phyloP scores from a whole-genome alignment of 345 rosid genomes.

The Euphorbia pulcherrima region DNA sequence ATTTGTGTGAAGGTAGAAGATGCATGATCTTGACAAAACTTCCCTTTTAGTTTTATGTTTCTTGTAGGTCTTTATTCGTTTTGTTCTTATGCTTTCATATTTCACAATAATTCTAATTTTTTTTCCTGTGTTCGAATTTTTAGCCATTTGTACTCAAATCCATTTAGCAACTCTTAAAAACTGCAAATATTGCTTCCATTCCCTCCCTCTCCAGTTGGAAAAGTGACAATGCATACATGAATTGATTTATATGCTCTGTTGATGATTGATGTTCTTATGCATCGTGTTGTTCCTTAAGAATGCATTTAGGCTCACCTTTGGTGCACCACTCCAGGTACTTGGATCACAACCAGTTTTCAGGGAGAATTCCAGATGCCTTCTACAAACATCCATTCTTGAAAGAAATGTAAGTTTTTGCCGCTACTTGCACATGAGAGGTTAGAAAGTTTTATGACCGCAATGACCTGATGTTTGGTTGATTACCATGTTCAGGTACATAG shows the following conservation, averaged over 20 bases:
- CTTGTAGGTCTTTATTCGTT: background rate
- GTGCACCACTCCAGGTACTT: constrained; percentile 51
- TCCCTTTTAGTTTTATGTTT: background rate
- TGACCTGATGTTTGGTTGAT: constrained; percentile 9
- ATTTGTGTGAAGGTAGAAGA: constrained; percentile 7
- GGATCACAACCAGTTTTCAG: constrained; percentile 75
- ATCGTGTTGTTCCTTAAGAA: background rate
- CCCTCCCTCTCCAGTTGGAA: background rate
- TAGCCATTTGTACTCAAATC: background rate
- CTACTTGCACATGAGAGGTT: background rate
- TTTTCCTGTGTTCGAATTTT: background rate
- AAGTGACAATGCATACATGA: background rate
- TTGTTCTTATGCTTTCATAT: background rate
- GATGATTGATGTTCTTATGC: background rate
- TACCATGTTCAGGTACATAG: constrained; percentile 50
- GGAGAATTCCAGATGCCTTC: constrained; percentile 61
- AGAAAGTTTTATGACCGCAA: background rate
- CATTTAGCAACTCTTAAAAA: background rate
- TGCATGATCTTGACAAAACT: background rate
- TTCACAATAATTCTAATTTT: background rate
- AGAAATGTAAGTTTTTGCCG: constrained; percentile 54
- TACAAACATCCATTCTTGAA: constrained; percentile 62
- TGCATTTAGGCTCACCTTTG: background rate
- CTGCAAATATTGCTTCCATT: background rate
- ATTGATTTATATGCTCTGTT: background rate